phyloP scores from a whole-genome alignment of 495 filamentous ascomycete species.

The Lasiosphaeria ovina region DNA sequence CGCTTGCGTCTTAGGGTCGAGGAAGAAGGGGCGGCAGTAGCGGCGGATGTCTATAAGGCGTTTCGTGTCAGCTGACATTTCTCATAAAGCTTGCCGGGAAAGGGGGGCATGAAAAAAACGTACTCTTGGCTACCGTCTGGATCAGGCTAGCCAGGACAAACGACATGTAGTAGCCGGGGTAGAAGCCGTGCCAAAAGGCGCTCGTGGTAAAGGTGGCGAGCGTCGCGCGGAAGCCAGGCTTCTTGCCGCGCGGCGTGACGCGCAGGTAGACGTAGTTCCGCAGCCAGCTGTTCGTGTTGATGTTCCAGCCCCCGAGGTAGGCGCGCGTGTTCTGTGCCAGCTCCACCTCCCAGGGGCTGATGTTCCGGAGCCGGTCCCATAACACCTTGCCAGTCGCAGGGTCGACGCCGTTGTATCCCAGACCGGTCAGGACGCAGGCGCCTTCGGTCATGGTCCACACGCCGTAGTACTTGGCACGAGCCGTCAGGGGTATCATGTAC shows the following conservation, averaged over 20 bases:
- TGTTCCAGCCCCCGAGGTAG: slow-evolving; percentile 92
- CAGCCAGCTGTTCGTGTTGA: slow-evolving; percentile 97
- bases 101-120: slow-evolving; percentile 19
- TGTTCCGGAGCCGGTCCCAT: slow-evolving; percentile 87
- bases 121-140: slow-evolving; percentile 93
- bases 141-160: slow-evolving; percentile 87
- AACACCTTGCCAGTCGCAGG: slow-evolving; percentile 74
- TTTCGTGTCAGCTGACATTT: neutral
- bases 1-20: slow-evolving; percentile 63
- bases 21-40: slow-evolving; percentile 88
- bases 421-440: slow-evolving; percentile 87
- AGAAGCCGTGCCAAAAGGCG: slow-evolving; percentile 98
- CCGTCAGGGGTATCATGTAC: slow-evolving; percentile 76
- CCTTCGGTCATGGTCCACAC: slow-evolving; percentile 93
- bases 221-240: slow-evolving; percentile 92
- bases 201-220: slow-evolving; percentile 91
- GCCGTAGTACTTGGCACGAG: slow-evolving; percentile 90
- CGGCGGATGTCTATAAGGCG: slow-evolving; percentile 72
- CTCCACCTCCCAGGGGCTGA: slow-evolving; percentile 80
- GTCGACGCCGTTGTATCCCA: slow-evolving; percentile 93
- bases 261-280: slow-evolving; percentile 94
- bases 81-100: neutral
- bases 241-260: slow-evolving; percentile 92
- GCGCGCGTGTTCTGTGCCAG: slow-evolving; percentile 84
- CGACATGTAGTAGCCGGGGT: slow-evolving; percentile 90